Base-by-base conservation (phyloP, 352 stramenopile species). In the Globisporangium alternatum region DNA sequence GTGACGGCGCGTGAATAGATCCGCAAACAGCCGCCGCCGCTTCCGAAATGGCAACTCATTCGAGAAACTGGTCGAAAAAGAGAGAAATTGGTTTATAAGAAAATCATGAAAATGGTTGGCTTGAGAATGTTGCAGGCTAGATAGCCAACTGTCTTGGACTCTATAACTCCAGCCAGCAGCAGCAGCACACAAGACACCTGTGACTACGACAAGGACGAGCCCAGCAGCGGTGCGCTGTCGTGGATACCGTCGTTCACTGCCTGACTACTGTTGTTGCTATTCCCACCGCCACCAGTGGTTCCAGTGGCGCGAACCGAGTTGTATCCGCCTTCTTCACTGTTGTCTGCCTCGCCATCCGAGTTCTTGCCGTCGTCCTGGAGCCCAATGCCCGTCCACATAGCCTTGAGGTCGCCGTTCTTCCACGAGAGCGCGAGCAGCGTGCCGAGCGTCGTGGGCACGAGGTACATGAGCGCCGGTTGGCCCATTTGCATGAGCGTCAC, bases 391-490 rank as follows among this genome's bases (percentile, higher is more conserved):
- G 63, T 66, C 80, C 80, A 90, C 80, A 88, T 83, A 5, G 69
- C 64, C 44, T 71, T 75, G 19, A 97, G 81, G 60, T 96, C 90
- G 7, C 88, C 86, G 31, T 93, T 93, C 56, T 64, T 71, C 51
- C 83, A 81, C 9, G 84, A 77, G 9, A 77, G 74, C 57, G 86
- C 68, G 5, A 86, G 54, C 56, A 98, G 75, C 12, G 87, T 79
- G 21, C 93, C 91, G 8, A 98, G 74, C 60, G 88, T 97, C 53
- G 87, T 97, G 22, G 94, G 94, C 1, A 99, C 95, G 4, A 99
- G 72, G 68, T 99, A 99, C 77, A 99, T 89, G 25, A 99, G 80
- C 31, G 97, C 97, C 21, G 96, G 97, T 68, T 99, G 96, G 10
- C 97, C 96, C 75, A 97, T 93, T 56, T 80, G 62, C 78, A 96